Evolutionary conservation across 1,139 yeast species (phyloP).

Genomic region (Sugiyamaella sp.): DNA sequence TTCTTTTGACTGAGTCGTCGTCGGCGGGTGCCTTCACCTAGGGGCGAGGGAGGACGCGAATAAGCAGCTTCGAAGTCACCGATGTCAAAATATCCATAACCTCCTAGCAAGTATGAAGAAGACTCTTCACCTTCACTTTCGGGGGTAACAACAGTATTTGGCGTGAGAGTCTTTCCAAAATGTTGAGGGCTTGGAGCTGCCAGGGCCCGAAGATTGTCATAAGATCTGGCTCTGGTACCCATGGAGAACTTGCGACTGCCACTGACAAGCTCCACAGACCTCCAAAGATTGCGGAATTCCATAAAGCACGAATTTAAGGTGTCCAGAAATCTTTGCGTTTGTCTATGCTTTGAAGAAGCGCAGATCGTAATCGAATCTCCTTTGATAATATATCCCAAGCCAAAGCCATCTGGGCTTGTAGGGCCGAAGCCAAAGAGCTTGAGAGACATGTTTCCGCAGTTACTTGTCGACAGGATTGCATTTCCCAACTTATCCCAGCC

Average conservation of each 20-base stretch:
- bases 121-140: slow-evolving; percentile 38
- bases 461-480: slow-evolving; percentile 64
- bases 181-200: slow-evolving; percentile 22
- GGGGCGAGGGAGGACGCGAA: slow-evolving; percentile 72
- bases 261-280: slow-evolving; percentile 31
- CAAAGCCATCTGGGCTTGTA: slow-evolving; percentile 86
- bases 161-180: slow-evolving; percentile 21
- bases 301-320: slow-evolving; percentile 69
- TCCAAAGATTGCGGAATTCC: slow-evolving; percentile 62
- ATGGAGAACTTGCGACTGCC: slow-evolving; percentile 21
- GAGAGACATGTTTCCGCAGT: slow-evolving; percentile 85
- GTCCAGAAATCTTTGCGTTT: slow-evolving; percentile 78
- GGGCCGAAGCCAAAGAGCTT: slow-evolving; percentile 93
- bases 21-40: slow-evolving; percentile 43
- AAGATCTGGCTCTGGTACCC: slow-evolving; percentile 34
- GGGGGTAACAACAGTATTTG: slow-evolving; percentile 18
- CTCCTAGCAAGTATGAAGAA: slow-evolving; percentile 64
- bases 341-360: slow-evolving; percentile 88
- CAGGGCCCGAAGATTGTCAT: slow-evolving; percentile 29
- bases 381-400: slow-evolving; percentile 87
- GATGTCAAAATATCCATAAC: slow-evolving; percentile 77
- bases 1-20: slow-evolving; percentile 47
- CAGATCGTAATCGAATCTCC: slow-evolving; percentile 83
- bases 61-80: slow-evolving; percentile 59
- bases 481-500: slow-evolving; percentile 75